phyloP scores from a whole-genome alignment of 768 basidiomycete genomes.

The Pilatotrama ljubarskyi region DNA sequence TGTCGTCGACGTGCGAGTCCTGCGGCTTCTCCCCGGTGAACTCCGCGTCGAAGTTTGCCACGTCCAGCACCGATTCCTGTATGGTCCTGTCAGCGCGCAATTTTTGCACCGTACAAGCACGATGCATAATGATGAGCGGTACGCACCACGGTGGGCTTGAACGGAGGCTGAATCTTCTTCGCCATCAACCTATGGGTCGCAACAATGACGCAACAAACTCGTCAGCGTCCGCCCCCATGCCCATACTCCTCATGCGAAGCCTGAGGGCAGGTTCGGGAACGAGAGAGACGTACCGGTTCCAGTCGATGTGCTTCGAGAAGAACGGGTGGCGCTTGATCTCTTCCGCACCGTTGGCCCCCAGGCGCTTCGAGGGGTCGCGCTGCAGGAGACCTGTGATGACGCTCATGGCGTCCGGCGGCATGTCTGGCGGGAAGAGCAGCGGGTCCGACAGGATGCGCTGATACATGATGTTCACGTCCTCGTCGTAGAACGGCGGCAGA shows the following conservation, averaged over 20 bases:
- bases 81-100: neutral
- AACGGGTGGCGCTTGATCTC: slow-evolving; percentile 96
- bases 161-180: slow-evolving; percentile 96
- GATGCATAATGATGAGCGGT: neutral
- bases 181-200: slow-evolving; percentile 59
- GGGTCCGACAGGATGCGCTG: slow-evolving; percentile 94
- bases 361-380: slow-evolving; percentile 80
- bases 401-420: slow-evolving; percentile 83
- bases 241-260: neutral
- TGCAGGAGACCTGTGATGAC: slow-evolving; percentile 88
- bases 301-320: slow-evolving; percentile 93
- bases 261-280: neutral
- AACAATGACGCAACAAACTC: neutral
- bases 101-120: neutral
- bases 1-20: slow-evolving; percentile 95
- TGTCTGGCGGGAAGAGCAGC: slow-evolving; percentile 86
- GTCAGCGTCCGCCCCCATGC: neutral
- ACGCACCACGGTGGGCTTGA: slow-evolving; percentile 94
- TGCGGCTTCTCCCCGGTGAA: slow-evolving; percentile 95
- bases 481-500: slow-evolving; percentile 97
- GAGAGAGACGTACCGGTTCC: slow-evolving; percentile 59
- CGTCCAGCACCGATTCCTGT: slow-evolving; percentile 91
- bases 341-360: slow-evolving; percentile 93
- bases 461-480: slow-evolving; percentile 98
- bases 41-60: slow-evolving; percentile 96